A percentile compares a stretch with the other conserved stretches of the same genome.
Conservation (phyloP, 2,329 filamentous ascomycete genomes). For the Aspergillus latus region DNA sequence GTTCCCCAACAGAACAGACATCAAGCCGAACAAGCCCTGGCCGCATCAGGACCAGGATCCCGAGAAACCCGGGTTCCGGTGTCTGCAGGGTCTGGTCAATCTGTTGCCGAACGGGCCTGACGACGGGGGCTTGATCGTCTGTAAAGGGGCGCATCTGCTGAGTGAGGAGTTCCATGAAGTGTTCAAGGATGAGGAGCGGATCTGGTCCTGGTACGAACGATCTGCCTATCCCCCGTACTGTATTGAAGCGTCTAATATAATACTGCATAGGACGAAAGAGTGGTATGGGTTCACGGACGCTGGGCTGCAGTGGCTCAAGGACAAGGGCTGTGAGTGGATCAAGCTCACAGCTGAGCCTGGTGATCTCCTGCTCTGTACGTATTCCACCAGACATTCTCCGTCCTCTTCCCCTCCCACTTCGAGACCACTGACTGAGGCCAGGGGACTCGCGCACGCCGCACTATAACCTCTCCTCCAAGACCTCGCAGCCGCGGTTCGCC, state of each 20-base stretch:
- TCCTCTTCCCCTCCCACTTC: too few relatives aligned
- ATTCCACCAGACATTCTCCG: too few relatives aligned
- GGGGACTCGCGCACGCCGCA: constrained; percentile 41
- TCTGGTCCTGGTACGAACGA: constrained; percentile 12
- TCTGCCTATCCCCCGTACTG: neutral
- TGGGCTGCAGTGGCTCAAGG: constrained; percentile 37
- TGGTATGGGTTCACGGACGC: constrained; percentile 32
- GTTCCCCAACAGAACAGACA: neutral
- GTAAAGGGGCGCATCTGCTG: constrained; percentile 31
- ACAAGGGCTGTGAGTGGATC: constrained; percentile 30
- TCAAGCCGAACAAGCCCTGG: constrained; percentile 43
- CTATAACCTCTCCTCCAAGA: constrained; percentile 41
- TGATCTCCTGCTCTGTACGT: constrained; percentile 42
- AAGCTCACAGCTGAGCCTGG: constrained; percentile 47
- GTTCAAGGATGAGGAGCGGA: constrained; percentile 30
- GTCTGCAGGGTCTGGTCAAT: constrained; percentile 53
- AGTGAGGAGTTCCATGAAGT: constrained; percentile 34
- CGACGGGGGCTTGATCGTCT: constrained; percentile 42
- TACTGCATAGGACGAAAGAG: constrained; percentile 26
- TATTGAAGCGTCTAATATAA: neutral
- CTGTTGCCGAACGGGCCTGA: constrained; percentile 36
- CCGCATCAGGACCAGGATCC: constrained; percentile 51
- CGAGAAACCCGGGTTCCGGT: constrained; percentile 49
- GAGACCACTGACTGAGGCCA: neutral
- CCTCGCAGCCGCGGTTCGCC: constrained; percentile 31